Conservation (phyloP, 768 basidiomycete species). For the Hemileccinum impolitum region DNA sequence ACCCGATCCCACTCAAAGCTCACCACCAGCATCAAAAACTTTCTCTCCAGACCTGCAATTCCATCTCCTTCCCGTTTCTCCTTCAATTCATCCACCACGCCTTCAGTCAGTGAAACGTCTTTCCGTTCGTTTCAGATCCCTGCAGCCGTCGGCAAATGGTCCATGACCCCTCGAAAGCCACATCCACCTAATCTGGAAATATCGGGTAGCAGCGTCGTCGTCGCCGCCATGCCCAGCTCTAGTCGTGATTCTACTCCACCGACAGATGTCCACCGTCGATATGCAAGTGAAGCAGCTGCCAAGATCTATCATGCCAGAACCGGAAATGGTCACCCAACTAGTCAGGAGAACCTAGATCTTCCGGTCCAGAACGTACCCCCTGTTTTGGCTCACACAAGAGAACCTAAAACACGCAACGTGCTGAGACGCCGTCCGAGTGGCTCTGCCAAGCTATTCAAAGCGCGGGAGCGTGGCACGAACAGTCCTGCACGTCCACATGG, state of each 20-base stretch:
- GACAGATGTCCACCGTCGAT: slow-evolving; percentile 19
- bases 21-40: slow-evolving; percentile 32
- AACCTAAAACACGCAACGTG: slow-evolving; percentile 28
- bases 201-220: slow-evolving; percentile 5
- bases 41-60: slow-evolving; percentile 33
- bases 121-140: slow-evolving; percentile 11
- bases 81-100: slow-evolving; percentile 11
- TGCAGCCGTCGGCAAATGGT: slow-evolving; percentile 3
- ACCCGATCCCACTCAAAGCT: slow-evolving; percentile 17
- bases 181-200: slow-evolving; percentile 24
- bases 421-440: slow-evolving; percentile 31
- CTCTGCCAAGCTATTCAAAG: slow-evolving; percentile 20
- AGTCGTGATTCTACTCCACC: not conserved
- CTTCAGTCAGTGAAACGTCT: slow-evolving; percentile 10
- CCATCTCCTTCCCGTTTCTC: slow-evolving; percentile 22
- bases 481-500: slow-evolving; percentile 2
- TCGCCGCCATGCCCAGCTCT: slow-evolving; percentile 4
- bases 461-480: slow-evolving; percentile 12
- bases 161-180: slow-evolving; percentile 20
- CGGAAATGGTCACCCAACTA: not conserved
- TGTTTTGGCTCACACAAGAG: slow-evolving; percentile 4
- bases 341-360: slow-evolving; percentile 13
- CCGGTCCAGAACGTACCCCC: slow-evolving; percentile 1
- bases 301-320: slow-evolving; percentile 2
- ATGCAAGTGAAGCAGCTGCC: slow-evolving; percentile 13